Percentiles rank a stretch among this genome's conserved stretches.
Evolutionary conservation across 2,329 filamentous ascomycete species (phyloP).

Genomic region (Diaporthe ampelina): DNA sequence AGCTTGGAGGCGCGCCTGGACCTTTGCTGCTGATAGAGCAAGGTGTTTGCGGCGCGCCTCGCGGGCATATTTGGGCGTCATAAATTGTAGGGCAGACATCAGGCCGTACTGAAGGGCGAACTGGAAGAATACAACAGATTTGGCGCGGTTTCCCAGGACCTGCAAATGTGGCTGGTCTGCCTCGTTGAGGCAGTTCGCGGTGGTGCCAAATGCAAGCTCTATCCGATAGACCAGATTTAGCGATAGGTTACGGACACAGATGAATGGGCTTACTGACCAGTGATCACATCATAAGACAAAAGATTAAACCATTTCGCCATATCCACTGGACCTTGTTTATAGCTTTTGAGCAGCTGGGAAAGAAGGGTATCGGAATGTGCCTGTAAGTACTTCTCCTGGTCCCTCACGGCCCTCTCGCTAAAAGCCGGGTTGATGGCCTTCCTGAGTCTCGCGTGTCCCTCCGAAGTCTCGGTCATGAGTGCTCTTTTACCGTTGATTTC

Average conservation of each 20-base stretch:
- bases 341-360: conserved; percentile 36
- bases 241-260: no score
- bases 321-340: conserved; percentile 39
- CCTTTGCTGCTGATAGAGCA: conserved; percentile 14
- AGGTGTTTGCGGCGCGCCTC: conserved; percentile 28
- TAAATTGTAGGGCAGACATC: conserved; percentile 1
- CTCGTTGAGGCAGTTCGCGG: conserved; percentile 21
- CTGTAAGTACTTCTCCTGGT: conserved; percentile 45
- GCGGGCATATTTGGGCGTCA: conserved; percentile 24
- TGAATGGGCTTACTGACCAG: not conserved
- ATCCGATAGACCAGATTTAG: not conserved
- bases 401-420: conserved; percentile 46
- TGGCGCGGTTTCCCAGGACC: conserved; percentile 24
- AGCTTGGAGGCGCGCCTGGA: conserved; percentile 27
- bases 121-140: conserved; percentile 19
- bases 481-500: conserved; percentile 36
- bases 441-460: conserved; percentile 43
- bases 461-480: conserved; percentile 33
- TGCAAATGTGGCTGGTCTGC: conserved; percentile 29
- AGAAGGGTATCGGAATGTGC: conserved; percentile 43
- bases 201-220: conserved; percentile 32
- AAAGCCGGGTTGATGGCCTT: conserved; percentile 46
- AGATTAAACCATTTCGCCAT: conserved; percentile 45
- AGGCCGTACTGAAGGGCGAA: conserved; percentile 18
- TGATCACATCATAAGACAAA: conserved; percentile 45